These are phyloP conservation scores for Hydnomerulius pinastri DNA, from an alignment of 768 basidiomycete species.

Conservation along the genomic window DNA sequence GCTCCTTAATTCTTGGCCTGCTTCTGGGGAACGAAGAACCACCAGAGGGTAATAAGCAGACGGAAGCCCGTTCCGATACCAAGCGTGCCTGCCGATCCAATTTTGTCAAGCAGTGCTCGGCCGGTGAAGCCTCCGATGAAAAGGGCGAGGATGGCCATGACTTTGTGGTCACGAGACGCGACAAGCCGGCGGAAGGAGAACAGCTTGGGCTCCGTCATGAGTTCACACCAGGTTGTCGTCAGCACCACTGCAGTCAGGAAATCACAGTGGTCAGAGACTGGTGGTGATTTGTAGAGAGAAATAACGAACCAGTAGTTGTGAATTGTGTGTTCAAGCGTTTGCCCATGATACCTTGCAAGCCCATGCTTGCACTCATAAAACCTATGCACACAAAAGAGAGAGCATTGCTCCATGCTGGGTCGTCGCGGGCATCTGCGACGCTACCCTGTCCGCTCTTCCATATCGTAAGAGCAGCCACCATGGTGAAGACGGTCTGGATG, in stretches of 20 bases:
- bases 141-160: slow-evolving; percentile 64
- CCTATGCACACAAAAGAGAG: slow-evolving; percentile 70
- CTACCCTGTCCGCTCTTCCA: slow-evolving; percentile 67
- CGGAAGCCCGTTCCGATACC: slow-evolving; percentile 67
- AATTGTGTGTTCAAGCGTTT: slow-evolving; percentile 82
- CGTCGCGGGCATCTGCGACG: slow-evolving; percentile 53
- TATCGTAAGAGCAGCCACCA: slow-evolving; percentile 67
- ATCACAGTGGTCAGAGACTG: too few relatives aligned
- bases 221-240: slow-evolving; percentile 88
- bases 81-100: slow-evolving; percentile 66
- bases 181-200: slow-evolving; percentile 57
- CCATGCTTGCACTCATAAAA: slow-evolving; percentile 75
- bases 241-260: slow-evolving; percentile 58
- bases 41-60: slow-evolving; percentile 58
- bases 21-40: slow-evolving; percentile 60
- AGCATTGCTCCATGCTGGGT: slow-evolving; percentile 71
- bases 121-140: slow-evolving; percentile 76
- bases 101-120: slow-evolving; percentile 56
- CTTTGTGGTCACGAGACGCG: slow-evolving; percentile 67
- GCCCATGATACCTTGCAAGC: slow-evolving; percentile 84
- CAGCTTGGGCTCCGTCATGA: slow-evolving; percentile 78
- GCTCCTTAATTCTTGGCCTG: slow-evolving; percentile 7
- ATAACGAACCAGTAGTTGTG: slow-evolving; percentile 72
- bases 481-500: slow-evolving; percentile 74
- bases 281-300: too few relatives aligned